Evolutionary conservation across 768 basidiomycete species (phyloP), one percentile per base, ranked within the genome.

Genomic region (Rhizopogon rudus): DNA sequence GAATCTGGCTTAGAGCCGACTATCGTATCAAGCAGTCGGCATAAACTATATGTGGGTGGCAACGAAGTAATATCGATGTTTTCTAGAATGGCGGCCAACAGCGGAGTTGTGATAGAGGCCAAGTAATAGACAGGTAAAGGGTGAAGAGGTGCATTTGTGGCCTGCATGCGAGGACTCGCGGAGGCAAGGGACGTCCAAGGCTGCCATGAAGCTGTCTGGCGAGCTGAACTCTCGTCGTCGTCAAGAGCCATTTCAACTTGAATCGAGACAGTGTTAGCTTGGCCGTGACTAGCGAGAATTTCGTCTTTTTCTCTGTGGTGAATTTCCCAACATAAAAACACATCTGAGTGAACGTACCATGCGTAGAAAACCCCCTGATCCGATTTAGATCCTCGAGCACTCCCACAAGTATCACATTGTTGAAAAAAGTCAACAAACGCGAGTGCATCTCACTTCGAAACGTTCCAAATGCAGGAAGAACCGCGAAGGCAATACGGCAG

Each of bases 401-500:
- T 28, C 75, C 74, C 53, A 81, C 77, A 7, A 91, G 61, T 28
- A 89, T 69, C 17, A 75, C 73, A 25, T 79, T 78, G 57, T 91
- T 85, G 57, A 90, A 88, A 68, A 91, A 90, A 2, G 71, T 69
- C 42, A 91, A 72, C 7, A 93, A 68, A 8, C 86, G 77, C 14
- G 76, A 70, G 56, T 82, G 75, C 83, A 91, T 87, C 57, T 78
- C 80, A 16, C 69, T 64, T 5, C 69, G 75, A 70, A 92, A 92
- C 25, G 86, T 83, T 33, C 77, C 73, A 59, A 93, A 86, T 0
- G 87, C 86, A 6, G 87, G 88, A n/a, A 92, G 78, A 52, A 91
- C 70, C 14, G 85, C 83, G 52, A 84, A 80, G 1, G 81, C 84
- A 51, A 92, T 79, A 43, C 80, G 77, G 5, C 83, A 80, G 44